These are phyloP conservation scores for Mangifera indica DNA, from an alignment of 345 rosid genomes.

Conservation along the genomic window DNA sequence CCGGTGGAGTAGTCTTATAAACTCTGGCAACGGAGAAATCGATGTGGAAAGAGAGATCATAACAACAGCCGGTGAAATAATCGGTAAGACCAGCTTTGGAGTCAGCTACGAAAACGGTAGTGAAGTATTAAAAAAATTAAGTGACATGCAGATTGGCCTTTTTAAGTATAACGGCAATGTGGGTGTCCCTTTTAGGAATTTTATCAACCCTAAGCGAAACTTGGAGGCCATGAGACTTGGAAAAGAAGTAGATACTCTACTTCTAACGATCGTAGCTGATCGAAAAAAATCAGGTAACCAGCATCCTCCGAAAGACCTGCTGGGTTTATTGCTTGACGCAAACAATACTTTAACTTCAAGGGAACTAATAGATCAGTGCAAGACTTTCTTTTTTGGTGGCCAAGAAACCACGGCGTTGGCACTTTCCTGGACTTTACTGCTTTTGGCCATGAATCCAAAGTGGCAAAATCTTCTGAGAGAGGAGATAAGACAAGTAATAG, in stretches of 20 bases:
- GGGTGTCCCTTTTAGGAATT: constrained; percentile 73
- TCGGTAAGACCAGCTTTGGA: constrained; percentile 85
- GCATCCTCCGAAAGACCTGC: constrained; percentile 41
- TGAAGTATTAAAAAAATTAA: constrained; percentile 55
- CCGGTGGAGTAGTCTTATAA: constrained; percentile 51
- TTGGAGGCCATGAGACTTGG: constrained; percentile 58
- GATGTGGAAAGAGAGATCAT: constrained; percentile 77
- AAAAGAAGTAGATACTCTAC: constrained; percentile 64
- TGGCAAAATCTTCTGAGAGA: constrained; percentile 79
- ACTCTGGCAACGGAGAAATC: constrained; percentile 48
- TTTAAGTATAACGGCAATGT: constrained; percentile 78
- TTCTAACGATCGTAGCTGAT: constrained; percentile 49
- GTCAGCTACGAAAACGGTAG: constrained; percentile 51
- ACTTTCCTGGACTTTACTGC: constrained; percentile 80
- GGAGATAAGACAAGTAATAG: constrained; percentile 66
- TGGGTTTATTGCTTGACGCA: constrained; percentile 57
- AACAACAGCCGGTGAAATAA: constrained; percentile 75
- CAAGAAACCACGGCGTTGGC: constrained; percentile 85
- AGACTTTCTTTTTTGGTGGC: constrained; percentile 93
- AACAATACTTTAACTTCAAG: constrained; percentile 43
- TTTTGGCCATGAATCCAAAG: constrained; percentile 65
- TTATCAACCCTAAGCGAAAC: constrained; percentile 50
- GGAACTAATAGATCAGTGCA: constrained; percentile 86
- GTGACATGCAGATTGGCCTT: constrained; percentile 68
- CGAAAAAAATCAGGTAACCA: constrained; percentile 32